Conservation (phyloP, 108 stramenopile genomes). For the Schizochytrium sp. region DNA sequence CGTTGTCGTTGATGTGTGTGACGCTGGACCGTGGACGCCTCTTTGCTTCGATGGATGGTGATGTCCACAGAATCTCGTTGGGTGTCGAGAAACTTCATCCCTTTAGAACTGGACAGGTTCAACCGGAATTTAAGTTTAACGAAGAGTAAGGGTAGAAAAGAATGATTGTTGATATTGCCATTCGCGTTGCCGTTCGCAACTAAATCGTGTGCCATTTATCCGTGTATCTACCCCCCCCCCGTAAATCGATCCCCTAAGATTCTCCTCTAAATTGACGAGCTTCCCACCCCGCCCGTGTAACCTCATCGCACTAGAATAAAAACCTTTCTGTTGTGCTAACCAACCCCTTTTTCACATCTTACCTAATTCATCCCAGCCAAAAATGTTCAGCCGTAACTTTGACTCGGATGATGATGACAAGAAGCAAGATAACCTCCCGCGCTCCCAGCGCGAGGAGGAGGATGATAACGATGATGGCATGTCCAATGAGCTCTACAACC, state of each 20-base stretch:
- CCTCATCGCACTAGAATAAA: not conserved
- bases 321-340: not conserved
- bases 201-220: conserved; percentile 2
- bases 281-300: not conserved
- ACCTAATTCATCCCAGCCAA: too few relatives aligned
- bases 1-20: too few relatives aligned
- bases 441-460: not conserved
- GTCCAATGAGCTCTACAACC: conserved; percentile 35
- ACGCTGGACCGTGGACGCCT: too few relatives aligned
- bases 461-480: not conserved
- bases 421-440: not conserved
- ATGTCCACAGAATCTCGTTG: not conserved
- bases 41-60: too few relatives aligned
- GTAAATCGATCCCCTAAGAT: not conserved
- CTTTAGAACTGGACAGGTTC: not conserved
- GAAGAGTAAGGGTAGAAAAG: not conserved
- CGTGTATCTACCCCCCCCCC: not conserved
- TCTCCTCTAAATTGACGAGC: not conserved
- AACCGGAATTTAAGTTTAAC: not conserved
- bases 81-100: not conserved
- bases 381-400: not conserved
- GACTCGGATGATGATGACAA: not conserved
- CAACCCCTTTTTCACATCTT: not conserved
- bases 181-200: conserved; percentile 30
- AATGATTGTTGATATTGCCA: conserved; percentile 5